Percentiles rank a stretch among this genome's conserved stretches.
phyloP scores from a whole-genome alignment of 2,329 filamentous ascomycete species.

The Hirsutella minnesotensis region DNA sequence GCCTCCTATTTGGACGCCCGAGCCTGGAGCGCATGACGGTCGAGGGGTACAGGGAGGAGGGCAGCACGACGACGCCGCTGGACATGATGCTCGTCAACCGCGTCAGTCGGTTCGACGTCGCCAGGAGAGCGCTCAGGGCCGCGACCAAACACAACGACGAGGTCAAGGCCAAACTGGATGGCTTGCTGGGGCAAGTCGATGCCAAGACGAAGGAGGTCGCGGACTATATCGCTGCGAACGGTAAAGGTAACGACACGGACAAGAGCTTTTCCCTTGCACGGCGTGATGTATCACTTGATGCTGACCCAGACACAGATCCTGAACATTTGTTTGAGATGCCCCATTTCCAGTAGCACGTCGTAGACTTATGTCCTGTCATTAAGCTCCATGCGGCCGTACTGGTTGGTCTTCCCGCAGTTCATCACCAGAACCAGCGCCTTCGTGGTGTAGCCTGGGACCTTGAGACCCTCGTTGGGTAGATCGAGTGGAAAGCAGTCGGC shows the following conservation, averaged over 20 bases:
- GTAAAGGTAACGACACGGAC: background rate
- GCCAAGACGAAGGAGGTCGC: background rate
- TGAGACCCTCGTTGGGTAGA: too few relatives aligned
- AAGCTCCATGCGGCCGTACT: too few relatives aligned
- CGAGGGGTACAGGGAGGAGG: slow-evolving; percentile 72
- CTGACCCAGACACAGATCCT: background rate
- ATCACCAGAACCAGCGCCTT: too few relatives aligned
- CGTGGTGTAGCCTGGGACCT: too few relatives aligned
- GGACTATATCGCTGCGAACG: background rate
- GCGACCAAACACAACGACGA: too few relatives aligned
- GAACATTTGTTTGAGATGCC: background rate
- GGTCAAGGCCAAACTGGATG: background rate
- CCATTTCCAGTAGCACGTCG: background rate
- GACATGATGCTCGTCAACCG: slow-evolving; percentile 69
- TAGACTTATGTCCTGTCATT: background rate
- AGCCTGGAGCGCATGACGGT: slow-evolving; percentile 59
- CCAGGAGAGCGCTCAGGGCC: slow-evolving; percentile 23
- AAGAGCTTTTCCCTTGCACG: too few relatives aligned
- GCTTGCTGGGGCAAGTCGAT: background rate
- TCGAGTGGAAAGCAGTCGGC: too few relatives aligned
- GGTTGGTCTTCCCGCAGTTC: too few relatives aligned
- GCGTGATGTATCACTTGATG: background rate
- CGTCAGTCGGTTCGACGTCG: slow-evolving; percentile 65
- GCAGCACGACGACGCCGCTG: slow-evolving; percentile 71
- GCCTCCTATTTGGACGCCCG: slow-evolving; percentile 63